Conservation (phyloP, 129 eudicot genomes). For the Kitagawia praeruptora region DNA sequence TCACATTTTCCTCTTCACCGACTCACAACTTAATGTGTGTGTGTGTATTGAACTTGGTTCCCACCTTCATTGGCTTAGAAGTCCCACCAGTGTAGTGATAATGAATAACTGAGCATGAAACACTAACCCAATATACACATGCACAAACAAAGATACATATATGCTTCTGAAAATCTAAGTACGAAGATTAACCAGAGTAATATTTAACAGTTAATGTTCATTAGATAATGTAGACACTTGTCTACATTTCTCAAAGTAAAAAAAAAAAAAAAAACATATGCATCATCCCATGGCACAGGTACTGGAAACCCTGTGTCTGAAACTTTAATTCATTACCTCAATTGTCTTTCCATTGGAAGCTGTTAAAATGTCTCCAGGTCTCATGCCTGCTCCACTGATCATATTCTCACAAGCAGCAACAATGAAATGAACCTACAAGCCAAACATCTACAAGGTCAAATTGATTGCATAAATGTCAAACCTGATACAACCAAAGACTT, state of each 20-base stretch:
- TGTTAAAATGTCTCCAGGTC: conserved; percentile 89
- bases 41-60: no score
- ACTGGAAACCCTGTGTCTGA: neutral
- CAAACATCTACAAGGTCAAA: conserved; percentile 9
- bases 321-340: conserved; percentile 47
- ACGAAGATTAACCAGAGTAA: neutral
- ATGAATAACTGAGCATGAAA: neutral
- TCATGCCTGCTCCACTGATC: conserved; percentile 99
- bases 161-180: neutral
- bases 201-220: neutral
- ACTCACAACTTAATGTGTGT: no score
- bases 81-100: neutral
- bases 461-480: conserved; percentile 3
- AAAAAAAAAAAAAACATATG: no score
- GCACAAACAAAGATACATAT: neutral
- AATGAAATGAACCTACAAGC: conserved; percentile 79
- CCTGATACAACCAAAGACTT: neutral
- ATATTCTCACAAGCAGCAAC: conserved; percentile 99
- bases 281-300: neutral
- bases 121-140: neutral
- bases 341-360: conserved; percentile 99
- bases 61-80: neutral
- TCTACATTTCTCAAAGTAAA: neutral
- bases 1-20: no score
- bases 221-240: neutral